Conservation (phyloP, 805 yeast genomes). For the Candida gorgasii region DNA sequence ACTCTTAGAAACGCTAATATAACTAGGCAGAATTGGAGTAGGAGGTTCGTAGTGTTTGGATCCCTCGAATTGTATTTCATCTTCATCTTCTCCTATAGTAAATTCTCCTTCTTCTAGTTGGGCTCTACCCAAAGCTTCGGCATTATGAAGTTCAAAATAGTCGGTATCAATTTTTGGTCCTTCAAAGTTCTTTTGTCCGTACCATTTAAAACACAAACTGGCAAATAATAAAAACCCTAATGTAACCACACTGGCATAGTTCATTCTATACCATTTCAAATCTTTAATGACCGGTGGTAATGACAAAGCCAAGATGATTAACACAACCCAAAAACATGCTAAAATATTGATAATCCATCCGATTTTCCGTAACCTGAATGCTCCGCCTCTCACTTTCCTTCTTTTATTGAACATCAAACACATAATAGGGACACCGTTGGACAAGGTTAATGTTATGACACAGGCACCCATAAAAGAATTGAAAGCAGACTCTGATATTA, state of each 20-base stretch:
- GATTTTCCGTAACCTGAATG: constrained; percentile 59
- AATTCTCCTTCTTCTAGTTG: constrained; percentile 14
- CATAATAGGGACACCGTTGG: constrained; percentile 74
- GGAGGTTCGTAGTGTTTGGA: constrained; percentile 10
- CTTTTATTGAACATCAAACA: constrained; percentile 62
- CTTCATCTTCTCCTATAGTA: constrained; percentile 20
- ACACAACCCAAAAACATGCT: constrained; percentile 59
- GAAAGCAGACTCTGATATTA: constrained; percentile 72
- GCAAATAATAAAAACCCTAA: constrained; percentile 48
- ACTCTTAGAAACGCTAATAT: background rate
- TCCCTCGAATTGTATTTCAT: constrained; percentile 9
- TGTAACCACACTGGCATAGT: constrained; percentile 68
- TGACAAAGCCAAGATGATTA: constrained; percentile 63
- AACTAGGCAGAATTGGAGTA: constrained; percentile 10
- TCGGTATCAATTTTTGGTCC: constrained; percentile 60
- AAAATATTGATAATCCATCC: constrained; percentile 66
- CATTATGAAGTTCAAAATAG: constrained; percentile 37
- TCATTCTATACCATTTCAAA: constrained; percentile 47
- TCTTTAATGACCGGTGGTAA: constrained; percentile 62
- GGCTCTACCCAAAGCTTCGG: constrained; percentile 22
- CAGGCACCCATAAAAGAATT: constrained; percentile 85
- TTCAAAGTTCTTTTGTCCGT: constrained; percentile 64
- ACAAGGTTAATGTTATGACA: constrained; percentile 70
- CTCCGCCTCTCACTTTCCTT: constrained; percentile 63
- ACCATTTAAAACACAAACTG: constrained; percentile 50